Percentiles rank a stretch among this genome's conserved stretches.
Evolutionary conservation across 1,284 basidiomycete genomes (phyloP).

Genomic region (Trichosporon faecale): DNA sequence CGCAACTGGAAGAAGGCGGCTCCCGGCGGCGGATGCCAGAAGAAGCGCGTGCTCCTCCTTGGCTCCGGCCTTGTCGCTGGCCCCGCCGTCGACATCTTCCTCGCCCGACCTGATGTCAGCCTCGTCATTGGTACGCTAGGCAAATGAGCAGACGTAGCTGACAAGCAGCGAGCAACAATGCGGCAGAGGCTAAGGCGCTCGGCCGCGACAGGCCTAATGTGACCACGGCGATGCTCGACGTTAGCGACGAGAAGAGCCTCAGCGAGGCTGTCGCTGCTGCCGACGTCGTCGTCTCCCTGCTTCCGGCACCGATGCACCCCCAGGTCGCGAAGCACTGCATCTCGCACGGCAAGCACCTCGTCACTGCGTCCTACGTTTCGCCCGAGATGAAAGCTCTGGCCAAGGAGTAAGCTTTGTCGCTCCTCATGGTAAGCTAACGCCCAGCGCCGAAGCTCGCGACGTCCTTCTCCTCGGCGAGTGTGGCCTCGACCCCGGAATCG

Average conservation of each 20-base stretch:
- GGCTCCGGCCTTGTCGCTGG: constrained; percentile 90
- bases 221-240: constrained; percentile 62
- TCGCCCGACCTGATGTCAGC: constrained; percentile 60
- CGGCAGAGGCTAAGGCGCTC: constrained; percentile 62
- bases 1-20: constrained; percentile 49
- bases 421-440: not conserved
- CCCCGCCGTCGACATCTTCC: constrained; percentile 73
- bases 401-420: constrained; percentile 55
- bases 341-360: constrained; percentile 68
- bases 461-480: constrained; percentile 88
- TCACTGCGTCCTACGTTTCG: constrained; percentile 91
- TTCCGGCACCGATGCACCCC: constrained; percentile 76
- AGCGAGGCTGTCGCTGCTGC: constrained; percentile 59
- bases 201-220: constrained; percentile 61
- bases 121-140: constrained; percentile 65
- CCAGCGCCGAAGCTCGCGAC: constrained; percentile 64
- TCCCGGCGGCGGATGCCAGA: constrained; percentile 31
- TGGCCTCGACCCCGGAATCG: constrained; percentile 92
- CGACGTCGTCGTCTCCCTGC: constrained; percentile 59
- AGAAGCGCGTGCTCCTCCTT: constrained; percentile 73
- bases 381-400: constrained; percentile 72
- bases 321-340: constrained; percentile 75
- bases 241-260: constrained; percentile 59
- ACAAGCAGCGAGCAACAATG: constrained; percentile 66
- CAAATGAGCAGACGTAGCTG: not conserved